These are phyloP conservation scores for Coemansia sp. DNA, from an alignment of 192 early-diverging fungal species.

Conservation along the genomic window DNA sequence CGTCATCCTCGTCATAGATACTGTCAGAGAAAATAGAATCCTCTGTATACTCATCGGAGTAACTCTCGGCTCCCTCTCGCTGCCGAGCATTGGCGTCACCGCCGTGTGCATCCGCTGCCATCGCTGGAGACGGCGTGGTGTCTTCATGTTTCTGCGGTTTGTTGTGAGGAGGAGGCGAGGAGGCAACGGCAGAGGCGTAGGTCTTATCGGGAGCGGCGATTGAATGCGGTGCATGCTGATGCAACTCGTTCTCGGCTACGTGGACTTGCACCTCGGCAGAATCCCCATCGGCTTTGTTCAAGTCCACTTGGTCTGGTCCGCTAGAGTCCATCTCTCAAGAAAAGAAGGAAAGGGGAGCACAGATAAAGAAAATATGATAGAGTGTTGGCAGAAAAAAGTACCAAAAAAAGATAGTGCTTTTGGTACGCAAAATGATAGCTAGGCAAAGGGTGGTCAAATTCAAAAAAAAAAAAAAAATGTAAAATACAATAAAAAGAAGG, in stretches of 20 bases:
- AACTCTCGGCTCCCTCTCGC: not conserved
- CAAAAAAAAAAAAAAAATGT: no score
- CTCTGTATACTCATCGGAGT: slow-evolving; percentile 41
- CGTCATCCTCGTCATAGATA: slow-evolving; percentile 15
- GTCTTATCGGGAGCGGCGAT: slow-evolving; percentile 1
- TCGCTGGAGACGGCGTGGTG: not conserved
- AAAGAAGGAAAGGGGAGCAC: not conserved
- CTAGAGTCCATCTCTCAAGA: not conserved
- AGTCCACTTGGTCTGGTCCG: not conserved
- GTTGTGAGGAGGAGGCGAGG: not conserved
- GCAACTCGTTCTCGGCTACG: not conserved
- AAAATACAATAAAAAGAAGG: not conserved
- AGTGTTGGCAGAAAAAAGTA: no score
- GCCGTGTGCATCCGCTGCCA: not conserved
- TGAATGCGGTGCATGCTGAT: not conserved
- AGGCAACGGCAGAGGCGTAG: slow-evolving; percentile 4
- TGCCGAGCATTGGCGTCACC: not conserved
- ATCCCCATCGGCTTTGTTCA: slow-evolving; percentile 4
- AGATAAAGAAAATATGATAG: not conserved
- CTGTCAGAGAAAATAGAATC: slow-evolving; percentile 47
- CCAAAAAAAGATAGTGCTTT: no score
- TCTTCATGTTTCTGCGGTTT: not conserved
- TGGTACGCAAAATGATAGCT: not conserved
- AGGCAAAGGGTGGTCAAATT: not conserved
- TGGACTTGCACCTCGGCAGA: not conserved